Conservation (phyloP, 2,329 filamentous ascomycete genomes). For the Diaporthe batatas region DNA sequence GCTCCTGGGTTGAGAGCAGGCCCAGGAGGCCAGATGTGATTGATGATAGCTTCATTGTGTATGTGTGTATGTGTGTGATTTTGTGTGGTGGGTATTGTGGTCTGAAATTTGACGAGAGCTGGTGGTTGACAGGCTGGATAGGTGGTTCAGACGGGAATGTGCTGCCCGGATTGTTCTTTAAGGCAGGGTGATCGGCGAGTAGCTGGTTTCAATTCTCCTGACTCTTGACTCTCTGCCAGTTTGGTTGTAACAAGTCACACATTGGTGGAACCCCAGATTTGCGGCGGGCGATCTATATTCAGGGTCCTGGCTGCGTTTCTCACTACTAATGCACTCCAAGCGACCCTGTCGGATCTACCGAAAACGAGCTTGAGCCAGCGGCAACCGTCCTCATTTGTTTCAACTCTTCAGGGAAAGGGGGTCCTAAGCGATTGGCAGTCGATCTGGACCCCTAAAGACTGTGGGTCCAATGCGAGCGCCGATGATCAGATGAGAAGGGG, state of each 20-base stretch:
- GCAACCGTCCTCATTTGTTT: slow-evolving; percentile 27
- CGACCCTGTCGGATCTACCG: slow-evolving; percentile 26
- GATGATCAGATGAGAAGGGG: slow-evolving; percentile 8
- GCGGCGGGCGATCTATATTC: slow-evolving; percentile 14
- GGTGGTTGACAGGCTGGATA: background rate
- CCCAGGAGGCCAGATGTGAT: slow-evolving; percentile 19
- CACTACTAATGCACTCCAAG: slow-evolving; percentile 13
- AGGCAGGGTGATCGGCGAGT: slow-evolving; percentile 20
- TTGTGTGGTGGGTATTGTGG: background rate
- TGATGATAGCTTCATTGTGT: slow-evolving; percentile 26
- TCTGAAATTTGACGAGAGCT: background rate
- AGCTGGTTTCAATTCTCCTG: slow-evolving; percentile 30
- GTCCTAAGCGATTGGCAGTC: slow-evolving; percentile 18
- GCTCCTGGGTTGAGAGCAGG: slow-evolving; percentile 27
- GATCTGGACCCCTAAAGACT: slow-evolving; percentile 6
- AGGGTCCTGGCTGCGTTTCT: slow-evolving; percentile 24
- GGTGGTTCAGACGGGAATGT: background rate
- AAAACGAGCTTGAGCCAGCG: slow-evolving; percentile 26
- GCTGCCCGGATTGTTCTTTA: slow-evolving; percentile 3
- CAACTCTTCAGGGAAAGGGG: slow-evolving; percentile 15
- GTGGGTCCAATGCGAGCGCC: slow-evolving; percentile 5
- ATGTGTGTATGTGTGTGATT: background rate
- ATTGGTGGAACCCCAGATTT: slow-evolving; percentile 19
- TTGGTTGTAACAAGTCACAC: slow-evolving; percentile 31
- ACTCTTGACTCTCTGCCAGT: slow-evolving; percentile 20